Conservation (phyloP, 768 basidiomycete species). For the Leccinum uliginosum region DNA sequence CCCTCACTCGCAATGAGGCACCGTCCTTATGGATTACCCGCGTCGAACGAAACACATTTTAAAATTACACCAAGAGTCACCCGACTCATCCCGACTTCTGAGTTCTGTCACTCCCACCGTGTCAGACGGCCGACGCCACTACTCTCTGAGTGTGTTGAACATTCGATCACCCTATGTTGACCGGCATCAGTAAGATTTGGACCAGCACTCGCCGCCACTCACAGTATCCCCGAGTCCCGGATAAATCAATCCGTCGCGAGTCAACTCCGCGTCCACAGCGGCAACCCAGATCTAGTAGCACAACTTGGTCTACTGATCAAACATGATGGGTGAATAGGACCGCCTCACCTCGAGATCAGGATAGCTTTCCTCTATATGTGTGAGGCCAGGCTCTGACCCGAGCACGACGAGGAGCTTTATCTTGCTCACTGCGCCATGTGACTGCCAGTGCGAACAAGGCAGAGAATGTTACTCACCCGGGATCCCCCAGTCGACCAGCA, state of each 20-base stretch:
- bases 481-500: conserved; percentile 84
- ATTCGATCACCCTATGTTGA: conserved; percentile 71
- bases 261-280: conserved; percentile 71
- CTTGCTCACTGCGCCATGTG: conserved; percentile 43
- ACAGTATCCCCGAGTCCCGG: conserved; percentile 92
- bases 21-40: background rate
- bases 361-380: conserved; percentile 56
- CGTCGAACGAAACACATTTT: background rate
- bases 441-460: background rate
- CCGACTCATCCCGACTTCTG: background rate
- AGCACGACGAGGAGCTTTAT: conserved; percentile 83
- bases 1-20: background rate
- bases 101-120: background rate
- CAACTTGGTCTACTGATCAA: background rate
- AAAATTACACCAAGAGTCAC: no score
- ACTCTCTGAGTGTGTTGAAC: conserved; percentile 64
- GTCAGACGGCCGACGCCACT: background rate
- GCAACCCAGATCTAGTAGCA: conserved; percentile 80
- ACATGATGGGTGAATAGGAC: background rate
- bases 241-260: conserved; percentile 71
- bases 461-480: conserved; percentile 41
- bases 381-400: conserved; percentile 71
- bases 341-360: conserved; percentile 73
- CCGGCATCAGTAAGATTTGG: background rate
- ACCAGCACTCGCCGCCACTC: conserved; percentile 26